Base-by-base conservation (phyloP, 2,329 filamentous ascomycete genomes). In the Botrytis porri region DNA sequence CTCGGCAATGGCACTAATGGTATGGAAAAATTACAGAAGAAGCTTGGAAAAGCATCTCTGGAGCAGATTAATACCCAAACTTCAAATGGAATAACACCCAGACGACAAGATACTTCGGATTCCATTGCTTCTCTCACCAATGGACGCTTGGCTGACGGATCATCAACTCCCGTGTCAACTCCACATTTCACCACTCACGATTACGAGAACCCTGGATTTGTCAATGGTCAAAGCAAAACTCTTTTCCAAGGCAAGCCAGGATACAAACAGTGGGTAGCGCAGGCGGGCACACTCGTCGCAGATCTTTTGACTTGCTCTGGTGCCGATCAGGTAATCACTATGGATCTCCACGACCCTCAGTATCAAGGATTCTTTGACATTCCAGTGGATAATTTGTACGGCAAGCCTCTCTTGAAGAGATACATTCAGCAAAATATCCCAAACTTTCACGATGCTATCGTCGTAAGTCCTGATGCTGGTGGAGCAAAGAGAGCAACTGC, bases 361-460 rank as follows among this genome's bases (percentile, higher is more conserved):
- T 98, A 98, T 81, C 96, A 99, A 83, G 96, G 96, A 71, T 99
- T 98, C 86, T 98, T 99, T 81, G 95, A 99, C 81, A 97, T 98
- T 73, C 96, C 96, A 3, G 96, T 99, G 73, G 96, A 99, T 84
- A 99, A 99, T 82, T 87, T 99, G 29, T 98, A 98, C 84, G 95
- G 91, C 73, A 90, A 93, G 78, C 91, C 92, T 67, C 84, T 95
- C 69, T 85, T 92, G 71, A 89, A 91, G 80, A 87, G 87, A 75
- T 92, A 91, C 80, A 91, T 92, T 78, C 91, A 94, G 81, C 90
- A 92, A 80, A 89, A 94, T 79, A 96, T 99, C 81, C 80, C 80
- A 66, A 91, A 95, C 80, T 95, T 91, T 83, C 92, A 91, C 82
- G 89, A 95, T 73, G 93, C 93, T 54, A 94, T 99, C 63, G 92